Evolutionary conservation across 768 basidiomycete species (phyloP).

Genomic region (Hypsizygus marmoreus): DNA sequence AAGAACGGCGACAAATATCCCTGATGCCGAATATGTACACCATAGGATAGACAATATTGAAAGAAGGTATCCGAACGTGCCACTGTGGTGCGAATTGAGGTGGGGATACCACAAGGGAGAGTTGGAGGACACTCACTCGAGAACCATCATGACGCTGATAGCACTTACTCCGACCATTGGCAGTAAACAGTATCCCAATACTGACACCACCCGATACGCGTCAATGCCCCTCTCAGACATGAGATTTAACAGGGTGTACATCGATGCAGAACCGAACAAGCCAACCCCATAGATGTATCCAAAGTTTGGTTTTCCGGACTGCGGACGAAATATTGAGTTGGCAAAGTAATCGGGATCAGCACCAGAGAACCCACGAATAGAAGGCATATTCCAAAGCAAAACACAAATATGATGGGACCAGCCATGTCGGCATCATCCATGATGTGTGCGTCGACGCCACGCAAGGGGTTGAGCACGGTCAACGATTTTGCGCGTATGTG

Average conservation of each 20-base stretch:
- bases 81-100: constrained; percentile 44
- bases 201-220: constrained; percentile 91
- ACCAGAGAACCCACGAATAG: constrained; percentile 69
- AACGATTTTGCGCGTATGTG: constrained; percentile 94
- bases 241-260: constrained; percentile 93
- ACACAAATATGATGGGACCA: constrained; percentile 92
- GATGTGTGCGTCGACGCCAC: constrained; percentile 81
- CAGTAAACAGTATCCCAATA: constrained; percentile 93
- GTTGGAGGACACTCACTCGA: constrained; percentile 67
- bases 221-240: constrained; percentile 97
- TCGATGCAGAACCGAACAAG: constrained; percentile 87
- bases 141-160: constrained; percentile 80
- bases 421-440: constrained; percentile 99
- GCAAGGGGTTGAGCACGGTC: constrained; percentile 93
- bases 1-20: constrained; percentile 93
- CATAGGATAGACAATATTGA: constrained; percentile 84
- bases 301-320: constrained; percentile 99
- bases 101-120: constrained; percentile 2
- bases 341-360: background rate
- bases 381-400: constrained; percentile 91
- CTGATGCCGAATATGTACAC: constrained; percentile 96
- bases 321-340: constrained; percentile 12
- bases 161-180: constrained; percentile 96
- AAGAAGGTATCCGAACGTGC: constrained; percentile 81
- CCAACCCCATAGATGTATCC: constrained; percentile 98